These are phyloP conservation scores for Xylariaceae sp. DNA, from an alignment of 2,329 filamentous ascomycete genomes.

Conservation along the genomic window DNA sequence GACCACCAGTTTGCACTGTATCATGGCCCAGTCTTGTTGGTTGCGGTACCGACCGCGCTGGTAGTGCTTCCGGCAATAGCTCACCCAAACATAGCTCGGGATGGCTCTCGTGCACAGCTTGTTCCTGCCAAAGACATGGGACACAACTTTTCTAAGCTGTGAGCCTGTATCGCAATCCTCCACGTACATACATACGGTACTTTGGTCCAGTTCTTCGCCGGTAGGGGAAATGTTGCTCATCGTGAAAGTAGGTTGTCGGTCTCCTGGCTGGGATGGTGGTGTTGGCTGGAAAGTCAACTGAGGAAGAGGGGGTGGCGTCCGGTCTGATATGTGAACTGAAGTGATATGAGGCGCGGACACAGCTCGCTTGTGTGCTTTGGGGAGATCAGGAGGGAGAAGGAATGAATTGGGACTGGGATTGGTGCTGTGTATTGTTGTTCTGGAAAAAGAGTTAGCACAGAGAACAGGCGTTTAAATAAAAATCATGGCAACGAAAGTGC, in stretches of 20 bases:
- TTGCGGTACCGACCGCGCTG: slow-evolving; percentile 71
- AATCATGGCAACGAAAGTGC: no score
- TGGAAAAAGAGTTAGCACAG: no score
- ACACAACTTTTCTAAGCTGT: slow-evolving; percentile 68
- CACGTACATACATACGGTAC: slow-evolving; percentile 49
- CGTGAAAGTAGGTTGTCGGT: slow-evolving; percentile 10
- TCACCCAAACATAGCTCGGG: slow-evolving; percentile 66
- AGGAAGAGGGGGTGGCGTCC: slow-evolving; percentile 16
- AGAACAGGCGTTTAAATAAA: no score
- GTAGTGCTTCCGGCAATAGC: slow-evolving; percentile 78
- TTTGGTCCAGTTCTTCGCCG: slow-evolving; percentile 18
- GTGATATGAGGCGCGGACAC: slow-evolving; percentile 45
- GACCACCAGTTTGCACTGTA: slow-evolving; percentile 61
- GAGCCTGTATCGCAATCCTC: slow-evolving; percentile 56
- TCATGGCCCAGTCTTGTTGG: slow-evolving; percentile 52
- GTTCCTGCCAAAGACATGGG: slow-evolving; percentile 79
- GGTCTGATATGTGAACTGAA: slow-evolving; percentile 19
- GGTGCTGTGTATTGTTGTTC: no score
- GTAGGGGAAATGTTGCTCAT: slow-evolving; percentile 21
- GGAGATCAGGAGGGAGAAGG: slow-evolving; percentile 14
- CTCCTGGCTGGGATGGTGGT: slow-evolving; percentile 19
- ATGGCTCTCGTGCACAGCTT: slow-evolving; percentile 71
- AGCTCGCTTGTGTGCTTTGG: slow-evolving; percentile 42
- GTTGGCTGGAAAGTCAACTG: slow-evolving; percentile 23
- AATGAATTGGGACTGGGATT: no score